A percentile compares a stretch with the other conserved stretches of the same genome.
Conservation (phyloP, 1,284 basidiomycete species). For the Hymenochaete sp. region DNA sequence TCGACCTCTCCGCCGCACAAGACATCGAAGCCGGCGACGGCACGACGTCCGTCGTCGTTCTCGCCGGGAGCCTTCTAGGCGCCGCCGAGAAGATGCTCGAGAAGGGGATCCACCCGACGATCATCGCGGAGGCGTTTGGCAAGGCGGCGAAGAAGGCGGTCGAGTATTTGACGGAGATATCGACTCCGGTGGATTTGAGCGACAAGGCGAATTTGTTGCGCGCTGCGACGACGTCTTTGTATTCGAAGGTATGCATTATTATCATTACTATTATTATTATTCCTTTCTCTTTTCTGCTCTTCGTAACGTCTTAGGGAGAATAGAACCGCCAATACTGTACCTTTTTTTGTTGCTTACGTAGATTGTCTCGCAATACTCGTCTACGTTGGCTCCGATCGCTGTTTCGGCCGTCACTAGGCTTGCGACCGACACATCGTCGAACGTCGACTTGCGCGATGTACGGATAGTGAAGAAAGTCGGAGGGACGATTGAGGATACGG, state of each 20-base stretch:
- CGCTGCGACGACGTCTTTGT: slow-evolving; percentile 91
- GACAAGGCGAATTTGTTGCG: slow-evolving; percentile 84
- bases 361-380: slow-evolving; percentile 99
- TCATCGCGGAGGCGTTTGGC: slow-evolving; percentile 94
- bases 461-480: slow-evolving; percentile 98
- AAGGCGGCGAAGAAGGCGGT: slow-evolving; percentile 90
- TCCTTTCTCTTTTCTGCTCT: slow-evolving; percentile 7
- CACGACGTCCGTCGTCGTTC: slow-evolving; percentile 96
- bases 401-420: slow-evolving; percentile 92
- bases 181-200: slow-evolving; percentile 85
- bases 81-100: slow-evolving; percentile 96
- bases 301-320: no score
- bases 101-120: slow-evolving; percentile 97
- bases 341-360: no score
- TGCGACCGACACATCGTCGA: slow-evolving; percentile 78
- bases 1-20: slow-evolving; percentile 96
- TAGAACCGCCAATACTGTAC: no score
- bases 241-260: slow-evolving; percentile 74
- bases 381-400: slow-evolving; percentile 93
- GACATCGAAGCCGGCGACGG: slow-evolving; percentile 99
- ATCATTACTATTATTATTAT: slow-evolving; percentile 15
- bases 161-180: slow-evolving; percentile 90
- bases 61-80: slow-evolving; percentile 87
- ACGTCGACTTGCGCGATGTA: slow-evolving; percentile 95
- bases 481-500: slow-evolving; percentile 98